Evolutionary conservation across 164 flowering plant genomes (phyloP).

Genomic region (Vitis cinerea): DNA sequence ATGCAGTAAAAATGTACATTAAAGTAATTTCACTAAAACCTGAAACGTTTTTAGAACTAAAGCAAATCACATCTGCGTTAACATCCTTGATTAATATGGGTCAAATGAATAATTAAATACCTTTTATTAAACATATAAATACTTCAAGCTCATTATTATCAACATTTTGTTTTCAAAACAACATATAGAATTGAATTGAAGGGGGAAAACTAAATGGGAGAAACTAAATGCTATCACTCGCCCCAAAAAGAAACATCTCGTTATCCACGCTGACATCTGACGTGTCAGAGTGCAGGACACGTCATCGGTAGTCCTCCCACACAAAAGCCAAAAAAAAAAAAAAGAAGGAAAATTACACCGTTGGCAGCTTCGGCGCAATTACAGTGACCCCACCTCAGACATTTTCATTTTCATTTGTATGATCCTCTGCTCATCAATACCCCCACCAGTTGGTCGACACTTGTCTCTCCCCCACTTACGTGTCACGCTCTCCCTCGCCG

Average conservation of each 20-base stretch:
- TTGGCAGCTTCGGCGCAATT: slow-evolving; percentile 1
- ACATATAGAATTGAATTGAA: too few species aligned
- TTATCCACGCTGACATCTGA: neutral
- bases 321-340: too few species aligned
- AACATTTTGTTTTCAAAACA: too few species aligned
- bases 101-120: too few species aligned
- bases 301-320: neutral
- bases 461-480: neutral
- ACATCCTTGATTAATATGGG: too few species aligned
- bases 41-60: too few species aligned
- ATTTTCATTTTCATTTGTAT: neutral
- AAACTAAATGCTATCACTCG: neutral
- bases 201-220: too few species aligned
- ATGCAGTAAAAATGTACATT: too few species aligned
- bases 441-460: slow-evolving; percentile 9
- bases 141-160: too few species aligned
- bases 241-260: neutral
- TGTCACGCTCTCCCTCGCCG: slow-evolving; percentile 6
- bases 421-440: neutral
- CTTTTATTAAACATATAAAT: too few species aligned
- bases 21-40: too few species aligned
- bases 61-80: too few species aligned
- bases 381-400: neutral
- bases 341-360: neutral
- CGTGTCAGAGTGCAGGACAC: neutral